phyloP scores from a whole-genome alignment of 805 yeast species.

The Ogataea populi-albae region DNA sequence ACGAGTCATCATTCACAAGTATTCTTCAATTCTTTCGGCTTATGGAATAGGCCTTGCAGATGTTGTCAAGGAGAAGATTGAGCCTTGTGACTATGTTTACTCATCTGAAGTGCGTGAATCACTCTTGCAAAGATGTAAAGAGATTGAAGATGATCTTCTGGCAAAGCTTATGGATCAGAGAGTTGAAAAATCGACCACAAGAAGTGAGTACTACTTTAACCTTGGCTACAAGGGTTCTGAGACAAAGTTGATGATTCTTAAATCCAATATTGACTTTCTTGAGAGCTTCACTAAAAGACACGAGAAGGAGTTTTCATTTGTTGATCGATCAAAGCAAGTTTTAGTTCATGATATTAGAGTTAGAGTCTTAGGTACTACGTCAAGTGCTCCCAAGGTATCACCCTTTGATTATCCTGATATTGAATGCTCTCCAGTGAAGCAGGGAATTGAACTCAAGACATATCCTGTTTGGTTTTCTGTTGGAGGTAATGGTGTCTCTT shows the following conservation, averaged over 20 bases:
- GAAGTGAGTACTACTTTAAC: conserved; percentile 47
- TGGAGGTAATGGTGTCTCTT: conserved; percentile 80
- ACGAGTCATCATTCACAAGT: conserved; percentile 41
- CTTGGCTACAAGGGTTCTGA: conserved; percentile 80
- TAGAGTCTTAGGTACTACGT: conserved; percentile 70
- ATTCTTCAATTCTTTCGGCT: conserved; percentile 45
- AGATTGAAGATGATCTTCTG: conserved; percentile 12
- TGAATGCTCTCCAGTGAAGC: conserved; percentile 72
- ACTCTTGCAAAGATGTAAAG: conserved; percentile 15
- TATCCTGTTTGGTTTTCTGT: conserved; percentile 56
- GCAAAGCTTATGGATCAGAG: conserved; percentile 33
- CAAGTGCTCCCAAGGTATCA: conserved; percentile 9
- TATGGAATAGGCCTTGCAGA: conserved; percentile 37
- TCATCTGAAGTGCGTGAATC: conserved; percentile 8
- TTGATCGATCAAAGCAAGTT: conserved; percentile 51
- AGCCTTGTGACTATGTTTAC: conserved; percentile 21
- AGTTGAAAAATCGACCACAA: conserved; percentile 9
- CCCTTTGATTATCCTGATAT: conserved; percentile 18
- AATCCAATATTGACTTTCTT: conserved; percentile 35
- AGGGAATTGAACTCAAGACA: conserved; percentile 50
- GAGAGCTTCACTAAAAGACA: conserved; percentile 51
- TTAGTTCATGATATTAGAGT: conserved; percentile 61
- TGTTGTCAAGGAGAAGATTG: conserved; percentile 29
- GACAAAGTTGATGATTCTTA: conserved; percentile 63
- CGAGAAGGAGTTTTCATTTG: conserved; percentile 65